Conservation (phyloP, 768 basidiomycete genomes). For the Aureoboletus auriporus region DNA sequence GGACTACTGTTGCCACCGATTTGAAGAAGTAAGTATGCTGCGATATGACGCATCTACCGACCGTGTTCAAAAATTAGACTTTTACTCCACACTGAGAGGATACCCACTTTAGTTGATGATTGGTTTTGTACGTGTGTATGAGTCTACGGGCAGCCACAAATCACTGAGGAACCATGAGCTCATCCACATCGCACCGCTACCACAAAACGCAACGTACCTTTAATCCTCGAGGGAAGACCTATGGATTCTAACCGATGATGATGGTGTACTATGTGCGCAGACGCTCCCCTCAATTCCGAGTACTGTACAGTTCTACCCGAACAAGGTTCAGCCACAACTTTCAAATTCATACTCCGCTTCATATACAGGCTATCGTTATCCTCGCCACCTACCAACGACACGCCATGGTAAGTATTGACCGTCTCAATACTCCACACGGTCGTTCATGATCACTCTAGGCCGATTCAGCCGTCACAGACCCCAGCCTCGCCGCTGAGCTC, state of each 20-base stretch:
- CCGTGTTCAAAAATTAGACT: not conserved
- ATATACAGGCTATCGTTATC: conserved; percentile 12
- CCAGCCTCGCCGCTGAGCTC: conserved; percentile 89
- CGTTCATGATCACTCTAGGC: conserved; percentile 44
- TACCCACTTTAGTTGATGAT: conserved; percentile 42
- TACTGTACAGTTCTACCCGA: conserved; percentile 66
- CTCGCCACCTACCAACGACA: conserved; percentile 24
- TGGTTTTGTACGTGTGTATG: conserved; percentile 28
- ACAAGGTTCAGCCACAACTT: conserved; percentile 38
- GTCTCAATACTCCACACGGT: not conserved
- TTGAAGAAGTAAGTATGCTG: conserved; percentile 96
- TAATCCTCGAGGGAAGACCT: conserved; percentile 93
- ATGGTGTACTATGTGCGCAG: conserved; percentile 21
- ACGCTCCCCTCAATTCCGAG: conserved; percentile 9
- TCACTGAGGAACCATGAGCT: conserved; percentile 48
- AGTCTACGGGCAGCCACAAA: conserved; percentile 83
- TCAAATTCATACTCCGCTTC: conserved; percentile 29
- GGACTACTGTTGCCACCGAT: conserved; percentile 89
- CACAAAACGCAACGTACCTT: conserved; percentile 36
- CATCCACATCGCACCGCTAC: not conserved
- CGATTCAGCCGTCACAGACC: conserved; percentile 83
- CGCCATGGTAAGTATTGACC: conserved; percentile 29
- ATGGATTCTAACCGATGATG: conserved; percentile 83
- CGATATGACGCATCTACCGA: conserved; percentile 82
- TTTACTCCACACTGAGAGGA: not conserved